Base-by-base conservation (phyloP, 352 stramenopile genomes). In the Phytophthora foliorum region DNA sequence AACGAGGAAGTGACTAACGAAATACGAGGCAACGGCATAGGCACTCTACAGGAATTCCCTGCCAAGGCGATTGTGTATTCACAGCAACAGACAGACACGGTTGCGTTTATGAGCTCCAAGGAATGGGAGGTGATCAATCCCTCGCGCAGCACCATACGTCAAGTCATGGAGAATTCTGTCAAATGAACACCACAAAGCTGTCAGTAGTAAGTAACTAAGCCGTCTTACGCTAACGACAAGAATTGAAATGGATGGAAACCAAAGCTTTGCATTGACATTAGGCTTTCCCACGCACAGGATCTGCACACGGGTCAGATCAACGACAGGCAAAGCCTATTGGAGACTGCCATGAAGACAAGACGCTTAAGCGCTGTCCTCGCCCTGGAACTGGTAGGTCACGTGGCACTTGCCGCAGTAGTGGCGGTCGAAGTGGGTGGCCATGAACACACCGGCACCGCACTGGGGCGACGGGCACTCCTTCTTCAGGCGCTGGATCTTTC, bases 341-440 rank as follows among this genome's bases (percentile, higher is more conserved):
- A 69, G 53, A 63, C 34, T 68, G 56, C 49, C 55, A 72, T 61
- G 31, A 22, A 57, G 42, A 53, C 34, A 41, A 50, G 39, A 72
- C 70, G 62, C 75, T 70, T 86, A 89, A 67, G 78, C 76, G 69
- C 75, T 88, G 67, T 85, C 81, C 72, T 92, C 84, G 63, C 77
- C 74, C 83, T 94, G 86, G 84, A 95, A 95, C 77, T 95, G 82
- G 91, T 98, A 99, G 27, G 97, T 99, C 75, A 98, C 96, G 84
- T 97, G 91, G 85, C 95, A 99, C 89, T 99, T 99, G 84, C 98
- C 98, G 82, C 98, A 99, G 92, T 99, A 99, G 89, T 99, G 98
- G 68, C 98, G 96, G 91, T 99, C 97, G 59, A 98, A 95, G 90
- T 99, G 98, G 56, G 98, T 98, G 71, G 98, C 98, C 97, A 99